A percentile compares a stretch with the other conserved stretches of the same genome.
Evolutionary conservation across 371 early-diverging fungal genomes (phyloP).

Genomic region (Haplosporangium sp.): DNA sequence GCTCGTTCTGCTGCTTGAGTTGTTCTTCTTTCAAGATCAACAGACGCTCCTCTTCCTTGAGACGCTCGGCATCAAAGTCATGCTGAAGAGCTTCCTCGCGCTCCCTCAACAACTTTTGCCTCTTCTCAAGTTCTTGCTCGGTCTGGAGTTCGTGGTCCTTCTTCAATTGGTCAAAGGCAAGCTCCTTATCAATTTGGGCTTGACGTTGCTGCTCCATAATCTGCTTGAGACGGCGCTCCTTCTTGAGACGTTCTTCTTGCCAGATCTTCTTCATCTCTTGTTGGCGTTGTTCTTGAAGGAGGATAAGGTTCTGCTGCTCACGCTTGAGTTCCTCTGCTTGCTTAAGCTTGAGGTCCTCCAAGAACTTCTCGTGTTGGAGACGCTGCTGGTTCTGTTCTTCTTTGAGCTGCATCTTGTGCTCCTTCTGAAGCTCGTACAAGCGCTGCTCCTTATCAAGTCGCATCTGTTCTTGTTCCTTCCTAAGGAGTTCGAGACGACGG

Average conservation of each 20-base stretch:
- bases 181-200: not conserved
- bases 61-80: not conserved
- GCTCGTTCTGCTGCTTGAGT: not conserved
- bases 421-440: not conserved
- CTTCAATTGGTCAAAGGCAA: not conserved
- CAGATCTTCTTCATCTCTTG: not conserved
- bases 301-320: not conserved
- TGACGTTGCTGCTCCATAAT: not conserved
- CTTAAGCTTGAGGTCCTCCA: not conserved
- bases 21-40: not conserved
- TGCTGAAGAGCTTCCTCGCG: not conserved
- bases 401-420: constrained; percentile 1
- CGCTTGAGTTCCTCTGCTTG: not conserved
- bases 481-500: not conserved
- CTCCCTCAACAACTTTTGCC: not conserved
- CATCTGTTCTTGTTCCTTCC: not conserved
- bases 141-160: not conserved
- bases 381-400: not conserved
- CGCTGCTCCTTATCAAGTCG: not conserved
- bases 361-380: not conserved
- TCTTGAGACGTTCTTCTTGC: not conserved
- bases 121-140: not conserved
- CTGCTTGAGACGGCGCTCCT: not conserved
- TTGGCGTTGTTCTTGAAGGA: not conserved
- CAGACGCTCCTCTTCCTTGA: not conserved